Percentiles rank a stretch among this genome's conserved stretches.
Conservation (phyloP, 1,284 basidiomycete species). For the Moesziomyces sp. region DNA sequence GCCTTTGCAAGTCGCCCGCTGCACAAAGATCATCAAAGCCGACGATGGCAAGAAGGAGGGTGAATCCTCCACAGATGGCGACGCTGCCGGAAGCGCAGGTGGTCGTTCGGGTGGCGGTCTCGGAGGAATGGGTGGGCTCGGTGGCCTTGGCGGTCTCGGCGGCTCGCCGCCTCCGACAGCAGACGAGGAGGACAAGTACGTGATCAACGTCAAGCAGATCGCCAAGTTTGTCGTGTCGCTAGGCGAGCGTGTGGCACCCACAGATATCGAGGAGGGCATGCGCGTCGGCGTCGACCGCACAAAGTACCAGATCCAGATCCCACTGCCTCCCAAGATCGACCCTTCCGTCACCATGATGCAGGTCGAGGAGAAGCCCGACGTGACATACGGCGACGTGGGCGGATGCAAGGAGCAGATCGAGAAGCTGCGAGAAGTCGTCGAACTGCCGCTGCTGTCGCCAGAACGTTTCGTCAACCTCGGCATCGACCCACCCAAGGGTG, state of each 20-base stretch:
- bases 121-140: conserved; percentile 55
- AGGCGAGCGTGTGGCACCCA: conserved; percentile 94
- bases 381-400: conserved; percentile 97
- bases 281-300: conserved; percentile 93
- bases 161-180: conserved; percentile 74
- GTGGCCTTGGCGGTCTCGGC: conserved; percentile 44
- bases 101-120: conserved; percentile 31
- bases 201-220: conserved; percentile 99
- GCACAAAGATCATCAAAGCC: conserved; percentile 95
- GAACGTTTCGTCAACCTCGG: conserved; percentile 97
- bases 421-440: conserved; percentile 97
- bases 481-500: conserved; percentile 98
- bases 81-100: conserved; percentile 27
- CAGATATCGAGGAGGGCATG: conserved; percentile 99
- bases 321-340: conserved; percentile 99
- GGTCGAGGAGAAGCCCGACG: conserved; percentile 98
- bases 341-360: conserved; percentile 99
- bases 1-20: conserved; percentile 94
- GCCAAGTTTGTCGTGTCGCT: conserved; percentile 99
- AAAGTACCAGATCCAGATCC: conserved; percentile 99
- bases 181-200: conserved; percentile 94
- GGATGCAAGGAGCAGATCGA: conserved; percentile 99
- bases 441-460: conserved; percentile 88
- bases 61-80: conserved; percentile 19
- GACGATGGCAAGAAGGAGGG: conserved; percentile 45